phyloP scores from a whole-genome alignment of 2,329 filamentous ascomycete genomes.

The Huntiella moniliformis region DNA sequence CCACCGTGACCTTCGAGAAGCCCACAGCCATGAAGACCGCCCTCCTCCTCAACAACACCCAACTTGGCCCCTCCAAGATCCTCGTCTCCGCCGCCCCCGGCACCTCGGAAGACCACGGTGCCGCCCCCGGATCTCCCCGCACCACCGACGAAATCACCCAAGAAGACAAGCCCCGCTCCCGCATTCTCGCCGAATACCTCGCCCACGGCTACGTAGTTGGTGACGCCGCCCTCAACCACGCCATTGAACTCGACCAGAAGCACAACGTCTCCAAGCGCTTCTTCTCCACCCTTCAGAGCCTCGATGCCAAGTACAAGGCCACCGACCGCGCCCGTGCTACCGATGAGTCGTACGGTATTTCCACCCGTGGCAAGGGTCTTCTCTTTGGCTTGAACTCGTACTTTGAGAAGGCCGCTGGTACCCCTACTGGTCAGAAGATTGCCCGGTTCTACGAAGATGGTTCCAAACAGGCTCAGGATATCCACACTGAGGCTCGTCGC shows the following conservation, averaged over 20 bases:
- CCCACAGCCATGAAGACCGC: conserved; percentile 92
- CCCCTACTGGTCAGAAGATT: conserved; percentile 74
- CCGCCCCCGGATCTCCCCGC: conserved; percentile 18
- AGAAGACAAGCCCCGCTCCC: conserved; percentile 88
- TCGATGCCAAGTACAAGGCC: conserved; percentile 76
- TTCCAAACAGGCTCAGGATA: conserved; percentile 79
- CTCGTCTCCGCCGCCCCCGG: conserved; percentile 47
- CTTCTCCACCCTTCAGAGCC: conserved; percentile 51
- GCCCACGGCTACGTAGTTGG: conserved; percentile 82
- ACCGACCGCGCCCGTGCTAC: conserved; percentile 68
- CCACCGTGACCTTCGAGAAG: conserved; percentile 93
- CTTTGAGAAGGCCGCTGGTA: conserved; percentile 82
- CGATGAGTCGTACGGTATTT: conserved; percentile 70
- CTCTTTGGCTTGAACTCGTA: conserved; percentile 58
- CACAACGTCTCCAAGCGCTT: conserved; percentile 74
- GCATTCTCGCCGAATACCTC: conserved; percentile 90
- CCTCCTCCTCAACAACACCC: conserved; percentile 89
- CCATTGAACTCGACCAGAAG: conserved; percentile 74
- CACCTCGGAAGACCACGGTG: conserved; percentile 37
- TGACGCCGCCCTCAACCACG: conserved; percentile 55
- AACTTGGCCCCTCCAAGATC: conserved; percentile 76
- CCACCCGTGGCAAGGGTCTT: conserved; percentile 47
- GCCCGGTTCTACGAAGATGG: conserved; percentile 73
- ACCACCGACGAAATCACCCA: conserved; percentile 55
- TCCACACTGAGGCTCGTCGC: conserved; percentile 76